Base-by-base conservation (phyloP, 2,329 filamentous ascomycete genomes). In the Pestalotiopsis sp. region DNA sequence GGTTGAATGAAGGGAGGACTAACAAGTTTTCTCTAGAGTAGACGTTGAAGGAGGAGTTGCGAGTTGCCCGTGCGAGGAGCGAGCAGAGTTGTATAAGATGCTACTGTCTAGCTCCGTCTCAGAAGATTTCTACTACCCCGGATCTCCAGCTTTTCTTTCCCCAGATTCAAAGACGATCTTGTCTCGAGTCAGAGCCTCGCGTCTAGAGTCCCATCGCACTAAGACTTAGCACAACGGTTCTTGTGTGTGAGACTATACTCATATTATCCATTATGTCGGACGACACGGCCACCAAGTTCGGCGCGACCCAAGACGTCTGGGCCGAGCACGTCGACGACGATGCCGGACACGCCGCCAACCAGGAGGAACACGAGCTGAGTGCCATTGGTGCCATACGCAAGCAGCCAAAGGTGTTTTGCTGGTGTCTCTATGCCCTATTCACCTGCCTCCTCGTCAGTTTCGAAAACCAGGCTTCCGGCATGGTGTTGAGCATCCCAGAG, bases 381-480 rank as follows among this genome's bases (percentile, higher is more conserved):
- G 36, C 20, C 23, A 25, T 31, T 17, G 45, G 17, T 20, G 20
- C 64, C 27, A 36, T 66, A 13, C 23, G 49, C n/a, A 57, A 59
- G 14, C 36, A 66, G 25, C 45, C 64, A 45, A 57, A 57, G 52
- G 45, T 41, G 12, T 57, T 31, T 23, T 12, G 6, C 49, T 66
- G 64, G 64, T 66, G 64, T 41, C 20, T 66, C 4, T 66, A 66
- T 40, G 64, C 64, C 2, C 20, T 59, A 23, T 66, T 31, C 20
- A 52, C 36, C 17, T 31, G 23, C 13, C 31, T 66, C 11, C 36
- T 66, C 20, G 52, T 66, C 31, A 66, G 64, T 59, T 66, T 66
- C 52, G 52, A 66, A n/a, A 66, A 66, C 36, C 64, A 66, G 38
- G 64, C 64, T 36, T 41, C 64, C 14, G 52, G 52, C 45, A 57